Evolutionary conservation across 148 eudicot species (phyloP).

Genomic region (Vaccinium vitisidaea): DNA sequence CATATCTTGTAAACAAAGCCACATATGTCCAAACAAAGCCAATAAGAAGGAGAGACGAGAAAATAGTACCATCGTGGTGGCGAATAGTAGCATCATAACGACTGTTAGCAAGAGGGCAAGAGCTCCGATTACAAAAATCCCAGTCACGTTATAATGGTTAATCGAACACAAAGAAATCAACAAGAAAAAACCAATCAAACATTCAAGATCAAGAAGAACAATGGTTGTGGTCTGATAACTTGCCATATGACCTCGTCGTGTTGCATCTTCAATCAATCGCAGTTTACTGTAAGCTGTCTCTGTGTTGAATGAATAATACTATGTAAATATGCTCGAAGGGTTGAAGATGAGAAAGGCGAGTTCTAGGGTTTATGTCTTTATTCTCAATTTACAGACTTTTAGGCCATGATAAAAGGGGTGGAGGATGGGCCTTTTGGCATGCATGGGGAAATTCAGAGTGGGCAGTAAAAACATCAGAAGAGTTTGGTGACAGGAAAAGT

Average conservation of each 20-base stretch:
- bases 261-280: slow-evolving; percentile 57
- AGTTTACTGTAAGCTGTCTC: background rate
- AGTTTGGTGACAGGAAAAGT: too few relatives aligned
- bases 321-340: background rate
- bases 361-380: too few relatives aligned
- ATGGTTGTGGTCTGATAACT: slow-evolving; percentile 82
- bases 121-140: slow-evolving; percentile 89
- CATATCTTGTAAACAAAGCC: background rate
- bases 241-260: slow-evolving; percentile 99
- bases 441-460: too few relatives aligned
- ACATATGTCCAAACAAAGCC: background rate
- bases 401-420: too few relatives aligned
- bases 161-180: slow-evolving; percentile 34
- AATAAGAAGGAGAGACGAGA: slow-evolving; percentile 5
- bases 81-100: slow-evolving; percentile 79
- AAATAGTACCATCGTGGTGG: slow-evolving; percentile 46
- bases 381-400: too few relatives aligned
- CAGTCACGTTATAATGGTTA: slow-evolving; percentile 89
- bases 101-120: slow-evolving; percentile 96
- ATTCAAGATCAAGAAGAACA: slow-evolving; percentile 25
- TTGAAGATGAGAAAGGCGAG: too few relatives aligned
- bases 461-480: too few relatives aligned
- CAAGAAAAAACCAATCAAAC: background rate
- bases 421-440: too few relatives aligned
- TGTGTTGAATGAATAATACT: background rate